phyloP scores from a whole-genome alignment of 305 asterid genomes.

The Fraxinus angustifolia region DNA sequence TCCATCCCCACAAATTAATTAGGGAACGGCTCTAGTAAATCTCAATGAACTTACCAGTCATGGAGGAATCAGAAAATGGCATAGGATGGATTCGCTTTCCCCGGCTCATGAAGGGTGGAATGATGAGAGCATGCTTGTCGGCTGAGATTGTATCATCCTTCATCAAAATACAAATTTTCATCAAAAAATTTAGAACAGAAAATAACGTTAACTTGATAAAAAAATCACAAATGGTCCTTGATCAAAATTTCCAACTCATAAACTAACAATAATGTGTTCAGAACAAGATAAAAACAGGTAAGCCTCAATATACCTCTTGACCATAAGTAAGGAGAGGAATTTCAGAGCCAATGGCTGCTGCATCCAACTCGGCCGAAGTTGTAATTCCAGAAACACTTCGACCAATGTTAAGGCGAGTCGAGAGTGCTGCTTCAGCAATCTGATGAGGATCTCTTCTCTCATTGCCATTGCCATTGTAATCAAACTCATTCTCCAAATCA shows the following conservation, averaged over 20 bases:
- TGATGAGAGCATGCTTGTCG: slow-evolving; percentile 87
- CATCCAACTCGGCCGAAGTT: slow-evolving; percentile 61
- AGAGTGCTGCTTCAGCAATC: slow-evolving; percentile 46
- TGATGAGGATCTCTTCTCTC: slow-evolving; percentile 45
- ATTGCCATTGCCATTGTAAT: slow-evolving; percentile 44
- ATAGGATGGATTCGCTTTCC: slow-evolving; percentile 77
- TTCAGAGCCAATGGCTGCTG: slow-evolving; percentile 58
- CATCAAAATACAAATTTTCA: slow-evolving; percentile 7
- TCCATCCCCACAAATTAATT: slow-evolving; percentile 2
- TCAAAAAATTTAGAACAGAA: neutral
- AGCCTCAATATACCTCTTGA: slow-evolving; percentile 59
- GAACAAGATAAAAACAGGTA: slow-evolving; percentile 17
- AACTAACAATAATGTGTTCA: neutral
- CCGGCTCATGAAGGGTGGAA: slow-evolving; percentile 73
- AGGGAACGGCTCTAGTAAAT: neutral
- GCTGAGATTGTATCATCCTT: slow-evolving; percentile 92
- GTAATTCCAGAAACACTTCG: slow-evolving; percentile 62
- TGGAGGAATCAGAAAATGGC: slow-evolving; percentile 65
- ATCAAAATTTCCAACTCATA: slow-evolving; percentile 3
- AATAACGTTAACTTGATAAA: neutral
- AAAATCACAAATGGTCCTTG: slow-evolving; percentile 6
- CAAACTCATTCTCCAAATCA: slow-evolving; percentile 85
- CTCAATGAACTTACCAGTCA: slow-evolving; percentile 50
- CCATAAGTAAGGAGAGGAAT: slow-evolving; percentile 91
- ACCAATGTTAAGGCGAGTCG: slow-evolving; percentile 52